Evolutionary conservation across 2,329 filamentous ascomycete genomes (phyloP).

Genomic region (Torrubiellomyces zombiae): DNA sequence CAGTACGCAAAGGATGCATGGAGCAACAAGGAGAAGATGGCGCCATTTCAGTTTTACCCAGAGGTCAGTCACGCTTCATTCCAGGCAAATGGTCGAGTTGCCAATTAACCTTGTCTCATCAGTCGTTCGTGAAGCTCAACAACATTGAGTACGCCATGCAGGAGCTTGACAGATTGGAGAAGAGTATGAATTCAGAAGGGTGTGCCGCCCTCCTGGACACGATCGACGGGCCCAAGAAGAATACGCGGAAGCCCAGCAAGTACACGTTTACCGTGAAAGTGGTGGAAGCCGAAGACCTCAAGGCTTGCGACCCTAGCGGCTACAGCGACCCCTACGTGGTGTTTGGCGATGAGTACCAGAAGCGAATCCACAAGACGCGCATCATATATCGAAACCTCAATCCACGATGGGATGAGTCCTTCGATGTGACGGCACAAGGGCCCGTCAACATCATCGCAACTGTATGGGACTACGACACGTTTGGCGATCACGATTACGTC

Average conservation of each 20-base stretch:
- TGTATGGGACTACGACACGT: constrained; percentile 94
- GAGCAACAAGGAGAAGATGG: constrained; percentile 79
- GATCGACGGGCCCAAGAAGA: constrained; percentile 52
- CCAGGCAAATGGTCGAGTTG: neutral
- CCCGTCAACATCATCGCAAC: constrained; percentile 91
- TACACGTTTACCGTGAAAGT: constrained; percentile 99
- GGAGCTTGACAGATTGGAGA: constrained; percentile 80
- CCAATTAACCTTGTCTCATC: constrained; percentile 8
- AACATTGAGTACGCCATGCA: constrained; percentile 91
- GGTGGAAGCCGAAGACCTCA: constrained; percentile 91
- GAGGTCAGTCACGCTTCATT: constrained; percentile 40
- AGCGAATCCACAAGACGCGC: constrained; percentile 84
- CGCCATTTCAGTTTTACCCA: constrained; percentile 91
- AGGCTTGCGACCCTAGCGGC: constrained; percentile 92
- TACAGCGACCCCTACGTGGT: constrained; percentile 95
- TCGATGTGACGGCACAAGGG: constrained; percentile 86
- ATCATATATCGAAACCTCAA: constrained; percentile 83
- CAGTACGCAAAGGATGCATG: constrained; percentile 88
- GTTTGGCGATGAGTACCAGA: constrained; percentile 92
- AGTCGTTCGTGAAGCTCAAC: constrained; percentile 96
- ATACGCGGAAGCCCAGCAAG: constrained; percentile 54
- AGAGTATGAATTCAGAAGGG: constrained; percentile 76
- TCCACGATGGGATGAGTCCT: constrained; percentile 91
- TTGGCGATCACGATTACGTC: constrained; percentile 95
- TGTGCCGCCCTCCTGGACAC: constrained; percentile 70